Base-by-base conservation (phyloP, 768 basidiomycete species). In the Tylopilus felleus region DNA sequence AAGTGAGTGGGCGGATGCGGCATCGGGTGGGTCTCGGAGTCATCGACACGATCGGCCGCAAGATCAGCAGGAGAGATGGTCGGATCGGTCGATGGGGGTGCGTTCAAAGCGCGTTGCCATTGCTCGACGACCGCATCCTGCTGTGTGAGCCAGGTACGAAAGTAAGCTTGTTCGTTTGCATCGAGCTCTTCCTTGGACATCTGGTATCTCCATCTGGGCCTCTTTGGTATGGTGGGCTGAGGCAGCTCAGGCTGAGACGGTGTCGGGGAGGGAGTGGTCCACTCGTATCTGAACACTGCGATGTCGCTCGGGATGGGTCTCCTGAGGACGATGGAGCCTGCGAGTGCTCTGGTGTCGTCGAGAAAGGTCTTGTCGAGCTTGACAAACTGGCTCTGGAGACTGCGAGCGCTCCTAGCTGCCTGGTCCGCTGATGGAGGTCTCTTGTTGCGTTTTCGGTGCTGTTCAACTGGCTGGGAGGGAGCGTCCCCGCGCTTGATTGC, bases 131-230 rank as follows among this genome's bases (percentile, higher is more conserved):
- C 64, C 7, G 72, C 69, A 61, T 93, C 87, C 4, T 84, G 88
- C 60, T 82, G 73, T 5, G 73, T 67, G 19, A 92, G 73, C 93
- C 94, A 97, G 65, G 85, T 86, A 51, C 73, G 79, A 72, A 93
- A 95, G 36, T 84, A 43, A 0, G 85, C 91, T 64, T 93, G 90
- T 71, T 98, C 95, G 65, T 96, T 97, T 49, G 76, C 77, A 64
- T 98, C 93, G 16, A 98, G 86, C 71, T 94, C 90, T 22, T 80
- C 82, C 75, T 96, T 98, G 38, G 84, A 79, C 85, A 89, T 88
- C 22, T 89, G 86, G 66, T 83, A 91, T 19, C 81, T 75, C 90
- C 94, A 97, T 68, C 87, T 93, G 4, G 95, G 94, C 53, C 95
- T 68, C 57, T 73, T 80, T 17, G 91, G 91, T 62, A 65, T 31